Base-by-base conservation (phyloP, 257 asterid species). In the Solanum commersonii region DNA sequence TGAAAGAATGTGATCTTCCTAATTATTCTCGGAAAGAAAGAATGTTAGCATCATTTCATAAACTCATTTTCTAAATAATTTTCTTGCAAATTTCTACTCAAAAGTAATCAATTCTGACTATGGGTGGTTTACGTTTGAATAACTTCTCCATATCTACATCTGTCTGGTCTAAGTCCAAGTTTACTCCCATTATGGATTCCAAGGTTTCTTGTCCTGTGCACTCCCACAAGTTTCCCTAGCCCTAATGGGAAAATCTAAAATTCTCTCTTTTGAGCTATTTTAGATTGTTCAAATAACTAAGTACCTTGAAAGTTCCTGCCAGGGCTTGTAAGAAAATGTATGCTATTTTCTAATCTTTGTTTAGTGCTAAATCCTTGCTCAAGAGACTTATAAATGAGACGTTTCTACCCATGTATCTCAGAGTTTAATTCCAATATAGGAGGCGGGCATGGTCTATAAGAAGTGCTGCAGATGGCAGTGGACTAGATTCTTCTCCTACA, bases 401-500 rank as follows among this genome's bases (percentile, higher is more conserved):
- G 85, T 85, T 31, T 87, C 37, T 31, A 23, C 38, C 1, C 60
- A 44, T 40, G 84, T 68, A 33, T 31, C 83, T 83, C 56, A 20
- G 10, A 10, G 27, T 85, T 87, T 81, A 63, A 82, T 67, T 86
- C 84, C 52, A 68, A 82, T 87, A 70, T 91, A 94, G 97, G 93
- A 92, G 91, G 89, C 87, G 86, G 91, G 52, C 40, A 8, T 91
- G 98, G 98, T 91, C 92, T 63, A 79, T 94, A 89, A 91, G 94
- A 92, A 94, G 97, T 84, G 91, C 95, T 84, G 93, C 98, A 29
- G 98, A 94, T 90, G 94, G 93, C 71, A 90, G 89, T 52, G 85
- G 93, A 78, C 38, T 93, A 71, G 88, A 93, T 88, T 91, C 95
- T 37, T 88, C 94, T 44, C 89, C 95, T 29, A 59, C 92, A 33